Base-by-base conservation (phyloP, 331 rosid species). In the Telfairia occidentalis region DNA sequence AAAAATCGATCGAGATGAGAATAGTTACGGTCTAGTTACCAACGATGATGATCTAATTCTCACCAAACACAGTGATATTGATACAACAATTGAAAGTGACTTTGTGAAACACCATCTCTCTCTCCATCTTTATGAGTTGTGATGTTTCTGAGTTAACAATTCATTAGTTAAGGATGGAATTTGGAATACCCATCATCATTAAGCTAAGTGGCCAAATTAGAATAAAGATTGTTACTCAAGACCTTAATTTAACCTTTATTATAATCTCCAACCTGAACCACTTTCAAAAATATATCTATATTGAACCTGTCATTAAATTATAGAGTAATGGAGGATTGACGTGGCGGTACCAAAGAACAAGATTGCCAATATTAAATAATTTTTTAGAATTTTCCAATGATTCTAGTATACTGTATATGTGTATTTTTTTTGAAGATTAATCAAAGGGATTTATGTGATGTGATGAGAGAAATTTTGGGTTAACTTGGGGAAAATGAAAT, bases 191-290 rank as follows among this genome's bases (percentile, higher is more conserved):
- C 53, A 45, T 26, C 37, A 70, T 70, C 57, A 70, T 70, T 46
- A 70, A 46, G 75, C 75, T 70, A 46, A 45, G 75, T 70, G 74
- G 74, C 58, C 28, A 28, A 70, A 24, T 70, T 45, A 28, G 26
- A 70, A 46, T 70, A 70, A 45, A 70, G 75, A 70, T 70, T 2
- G 57, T 15, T 69, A 69, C 35, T 24, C 38, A 13, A 69, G 1
- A 69, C 35, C 74, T 69, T 69, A 13, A 38, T 65, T 65, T 65
- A 65, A 65, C 50, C 32, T 65, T 21, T 42, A 38, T 11, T 67
- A 67, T 67, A 67, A 42, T 40, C 29, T 11, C 53, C 34, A 23
- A 1, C 19, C 53, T 9, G 28, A 67, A 67, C 73, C 34, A 67
- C 54, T 42, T 65, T 40, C 4, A 40, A 23, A 59, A 29, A 28